These are phyloP conservation scores for Guadua angustifolia DNA, from an alignment of 176 grass and related monocot species.

Conservation along the genomic window DNA sequence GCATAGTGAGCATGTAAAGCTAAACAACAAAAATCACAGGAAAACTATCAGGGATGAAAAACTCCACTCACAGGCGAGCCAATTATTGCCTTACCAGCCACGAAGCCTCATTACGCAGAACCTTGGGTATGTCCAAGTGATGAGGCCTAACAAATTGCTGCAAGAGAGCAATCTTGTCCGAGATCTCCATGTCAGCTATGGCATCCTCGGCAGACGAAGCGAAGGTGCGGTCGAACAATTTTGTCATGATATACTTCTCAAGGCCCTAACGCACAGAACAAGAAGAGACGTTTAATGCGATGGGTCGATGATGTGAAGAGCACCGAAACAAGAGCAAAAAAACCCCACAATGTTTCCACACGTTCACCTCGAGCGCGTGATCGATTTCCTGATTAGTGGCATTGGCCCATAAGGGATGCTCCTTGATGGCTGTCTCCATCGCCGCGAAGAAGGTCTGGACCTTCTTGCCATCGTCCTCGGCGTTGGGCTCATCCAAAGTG, in stretches of 20 bases:
- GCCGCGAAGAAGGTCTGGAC: slow-evolving; percentile 69
- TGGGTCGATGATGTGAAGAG: background rate
- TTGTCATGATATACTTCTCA: slow-evolving; percentile 93
- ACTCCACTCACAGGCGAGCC: background rate
- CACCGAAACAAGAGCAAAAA: background rate
- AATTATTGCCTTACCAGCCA: slow-evolving; percentile 61
- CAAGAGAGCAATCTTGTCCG: slow-evolving; percentile 69
- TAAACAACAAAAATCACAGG: background rate
- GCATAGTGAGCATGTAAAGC: background rate
- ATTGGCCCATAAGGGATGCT: slow-evolving; percentile 73
- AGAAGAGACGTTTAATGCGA: background rate
- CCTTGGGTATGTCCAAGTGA: slow-evolving; percentile 88
- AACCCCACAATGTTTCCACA: background rate
- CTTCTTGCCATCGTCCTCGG: slow-evolving; percentile 61
- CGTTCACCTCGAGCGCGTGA: slow-evolving; percentile 76
- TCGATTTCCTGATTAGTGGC: slow-evolving; percentile 79
- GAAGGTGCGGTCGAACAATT: slow-evolving; percentile 77
- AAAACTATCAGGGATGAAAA: background rate
- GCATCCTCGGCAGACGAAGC: slow-evolving; percentile 60
- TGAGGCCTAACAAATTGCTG: slow-evolving; percentile 85
- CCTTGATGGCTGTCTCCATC: slow-evolving; percentile 72
- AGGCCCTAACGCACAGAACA: slow-evolving; percentile 54
- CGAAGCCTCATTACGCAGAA: slow-evolving; percentile 72
- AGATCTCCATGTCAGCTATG: slow-evolving; percentile 56
- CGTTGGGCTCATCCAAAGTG: slow-evolving; percentile 53